Evolutionary conservation across 148 eudicot species (phyloP).

Genomic region (Fallopia convolvulus): DNA sequence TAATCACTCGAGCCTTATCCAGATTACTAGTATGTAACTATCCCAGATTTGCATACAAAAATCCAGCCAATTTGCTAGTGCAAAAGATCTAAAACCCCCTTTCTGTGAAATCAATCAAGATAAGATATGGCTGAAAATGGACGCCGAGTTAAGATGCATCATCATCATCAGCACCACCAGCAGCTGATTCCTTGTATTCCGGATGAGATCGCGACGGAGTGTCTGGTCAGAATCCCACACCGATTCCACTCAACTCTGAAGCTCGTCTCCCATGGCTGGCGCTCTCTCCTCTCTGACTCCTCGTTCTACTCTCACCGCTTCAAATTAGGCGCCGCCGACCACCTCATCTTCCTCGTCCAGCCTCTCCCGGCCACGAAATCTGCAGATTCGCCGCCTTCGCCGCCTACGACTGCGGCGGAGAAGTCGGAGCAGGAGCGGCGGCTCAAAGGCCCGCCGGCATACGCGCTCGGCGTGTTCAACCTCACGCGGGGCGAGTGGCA

Average conservation of each 20-base stretch:
- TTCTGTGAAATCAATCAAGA: too few relatives aligned
- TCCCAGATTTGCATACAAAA: background rate
- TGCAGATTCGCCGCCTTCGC: background rate
- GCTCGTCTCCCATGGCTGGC: slow-evolving; percentile 25
- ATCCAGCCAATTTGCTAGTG: background rate
- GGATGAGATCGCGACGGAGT: slow-evolving; percentile 25
- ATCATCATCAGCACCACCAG: background rate
- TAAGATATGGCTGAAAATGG: background rate
- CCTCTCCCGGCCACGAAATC: slow-evolving; percentile 12
- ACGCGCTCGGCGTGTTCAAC: slow-evolving; percentile 21
- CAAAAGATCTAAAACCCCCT: background rate
- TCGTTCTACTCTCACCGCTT: slow-evolving; percentile 19
- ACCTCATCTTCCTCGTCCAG: slow-evolving; percentile 19
- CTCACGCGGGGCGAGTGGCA: slow-evolving; percentile 15
- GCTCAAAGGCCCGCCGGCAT: slow-evolving; percentile 6
- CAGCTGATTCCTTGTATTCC: slow-evolving; percentile 27
- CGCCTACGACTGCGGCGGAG: background rate
- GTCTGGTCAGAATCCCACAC: slow-evolving; percentile 22
- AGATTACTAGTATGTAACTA: background rate
- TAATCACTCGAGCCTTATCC: background rate
- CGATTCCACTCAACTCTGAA: slow-evolving; percentile 19
- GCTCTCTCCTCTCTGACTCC: slow-evolving; percentile 18
- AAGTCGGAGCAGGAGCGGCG: background rate
- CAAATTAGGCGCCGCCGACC: slow-evolving; percentile 12
- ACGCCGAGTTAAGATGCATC: background rate